A percentile compares a stretch with the other conserved stretches of the same genome.
phyloP scores from a whole-genome alignment of 1,284 basidiomycete genomes.

The Lentinus polychrous region DNA sequence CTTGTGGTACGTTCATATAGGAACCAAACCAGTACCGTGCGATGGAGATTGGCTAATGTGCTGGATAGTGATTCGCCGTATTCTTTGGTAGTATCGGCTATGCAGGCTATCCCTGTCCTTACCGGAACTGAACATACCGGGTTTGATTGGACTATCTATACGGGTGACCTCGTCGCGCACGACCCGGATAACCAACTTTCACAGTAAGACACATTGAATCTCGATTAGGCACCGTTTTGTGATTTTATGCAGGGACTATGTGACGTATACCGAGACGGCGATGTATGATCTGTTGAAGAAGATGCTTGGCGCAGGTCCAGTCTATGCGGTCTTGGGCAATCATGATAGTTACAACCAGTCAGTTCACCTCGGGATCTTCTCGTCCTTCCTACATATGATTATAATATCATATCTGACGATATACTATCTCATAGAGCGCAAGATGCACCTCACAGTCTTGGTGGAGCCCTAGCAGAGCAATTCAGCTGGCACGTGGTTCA shows the following conservation, averaged over 20 bases:
- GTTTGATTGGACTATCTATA: slow-evolving; percentile 66
- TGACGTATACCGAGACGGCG: slow-evolving; percentile 53
- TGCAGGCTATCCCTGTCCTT: slow-evolving; percentile 64
- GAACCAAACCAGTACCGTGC: too few relatives aligned
- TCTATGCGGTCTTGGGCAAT: slow-evolving; percentile 72
- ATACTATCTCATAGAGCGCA: slow-evolving; percentile 47
- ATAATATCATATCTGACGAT: too few relatives aligned
- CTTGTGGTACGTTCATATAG: slow-evolving; percentile 41
- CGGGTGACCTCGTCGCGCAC: slow-evolving; percentile 74
- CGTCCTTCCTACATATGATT: background rate
- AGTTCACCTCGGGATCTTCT: slow-evolving; percentile 13
- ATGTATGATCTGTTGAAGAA: slow-evolving; percentile 61
- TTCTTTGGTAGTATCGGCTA: slow-evolving; percentile 52
- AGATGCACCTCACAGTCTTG: slow-evolving; percentile 55
- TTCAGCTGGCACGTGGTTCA: slow-evolving; percentile 51
- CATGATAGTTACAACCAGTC: slow-evolving; percentile 67
- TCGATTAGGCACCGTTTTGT: too few relatives aligned
- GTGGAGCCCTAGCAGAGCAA: slow-evolving; percentile 44
- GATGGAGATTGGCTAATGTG: background rate
- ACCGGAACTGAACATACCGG: slow-evolving; percentile 53
- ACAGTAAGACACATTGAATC: slow-evolving; percentile 29
- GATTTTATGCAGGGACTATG: slow-evolving; percentile 19
- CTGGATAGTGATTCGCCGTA: slow-evolving; percentile 60
- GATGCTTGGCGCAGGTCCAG: slow-evolving; percentile 54
- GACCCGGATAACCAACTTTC: slow-evolving; percentile 61